Evolutionary conservation across 441 rosid species (phyloP).

Genomic region (Pelargonium hybrid): DNA sequence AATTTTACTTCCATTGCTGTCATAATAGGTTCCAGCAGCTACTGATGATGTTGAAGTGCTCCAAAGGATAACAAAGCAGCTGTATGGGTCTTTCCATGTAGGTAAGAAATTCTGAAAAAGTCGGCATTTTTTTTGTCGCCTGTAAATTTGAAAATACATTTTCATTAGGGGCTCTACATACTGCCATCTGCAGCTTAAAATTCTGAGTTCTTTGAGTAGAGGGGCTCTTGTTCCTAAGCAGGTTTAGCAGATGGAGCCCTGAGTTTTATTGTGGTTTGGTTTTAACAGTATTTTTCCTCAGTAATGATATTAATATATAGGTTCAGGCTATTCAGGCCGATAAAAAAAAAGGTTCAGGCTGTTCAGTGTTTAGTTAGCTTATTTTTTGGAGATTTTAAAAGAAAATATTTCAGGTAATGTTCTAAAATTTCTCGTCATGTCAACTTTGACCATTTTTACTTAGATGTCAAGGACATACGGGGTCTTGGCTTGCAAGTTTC

Average conservation of each 20-base stretch:
- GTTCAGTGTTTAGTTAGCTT: neutral
- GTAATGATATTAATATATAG: neutral
- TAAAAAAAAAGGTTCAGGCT: no score
- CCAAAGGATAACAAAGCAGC: slow-evolving; percentile 68
- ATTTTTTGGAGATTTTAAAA: neutral
- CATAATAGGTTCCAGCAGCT: slow-evolving; percentile 58
- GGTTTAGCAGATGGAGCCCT: neutral
- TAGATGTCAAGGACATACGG: slow-evolving; percentile 79
- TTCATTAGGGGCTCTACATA: neutral
- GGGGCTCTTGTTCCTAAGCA: no score
- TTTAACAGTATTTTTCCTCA: neutral
- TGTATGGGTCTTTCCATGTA: slow-evolving; percentile 56
- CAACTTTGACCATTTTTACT: slow-evolving; percentile 10
- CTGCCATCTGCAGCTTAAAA: neutral
- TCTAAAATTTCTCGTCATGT: slow-evolving; percentile 2
- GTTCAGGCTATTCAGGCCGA: neutral
- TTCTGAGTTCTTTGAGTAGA: neutral
- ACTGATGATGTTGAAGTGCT: slow-evolving; percentile 72
- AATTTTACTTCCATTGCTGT: slow-evolving; percentile 9
- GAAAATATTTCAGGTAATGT: neutral
- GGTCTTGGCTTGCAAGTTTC: slow-evolving; percentile 97
- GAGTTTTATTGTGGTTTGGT: neutral
- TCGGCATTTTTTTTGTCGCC: neutral
- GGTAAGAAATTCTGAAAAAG: slow-evolving; percentile 34
- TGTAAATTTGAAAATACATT: neutral